Evolutionary conservation across 2,329 filamentous ascomycete species (phyloP), one percentile per base, ranked within the genome.

Genomic region (Cercospora citrullina): DNA sequence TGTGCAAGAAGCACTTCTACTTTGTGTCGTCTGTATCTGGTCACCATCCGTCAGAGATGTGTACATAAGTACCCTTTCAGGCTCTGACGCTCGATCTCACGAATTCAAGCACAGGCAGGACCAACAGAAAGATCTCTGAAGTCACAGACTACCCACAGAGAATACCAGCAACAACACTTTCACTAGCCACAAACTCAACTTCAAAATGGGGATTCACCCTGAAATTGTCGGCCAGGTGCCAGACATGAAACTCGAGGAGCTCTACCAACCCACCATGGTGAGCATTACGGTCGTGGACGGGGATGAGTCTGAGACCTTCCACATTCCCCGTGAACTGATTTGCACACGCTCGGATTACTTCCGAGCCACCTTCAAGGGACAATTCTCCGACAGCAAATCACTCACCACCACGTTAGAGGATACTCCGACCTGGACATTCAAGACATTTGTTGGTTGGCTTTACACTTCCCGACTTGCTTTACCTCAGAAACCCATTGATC

Each of bases 361-460:
- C 42, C 1, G 42, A 8, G 18, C 21, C 16, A n/a, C 48, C 23
- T 63, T 63, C 60, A 53, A n/a, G 10, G 36, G 26, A 7, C 4
- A 4, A 3, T 65, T 65, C 63, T n/a, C 4, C 18, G 63, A 65
- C 8, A 12, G 53, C 5, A n/a, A 5, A 2, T 21, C 60, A 4
- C 23, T 28, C 16, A 23, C 8, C 16, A 42, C 36, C 23, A 28
- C 42, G 39, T 60, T 45, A 21, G 55, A 58, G 4, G 65, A 69
- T 2, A 55, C 58, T 6, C 14, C 51, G 21, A 63, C 58, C 8
- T 67, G 65, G 68, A 31, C 64, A 1, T 65, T 71, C 66, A 33
- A 67, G 57, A 63, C 65, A 2, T 71, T 69, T 45, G 21, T 69
- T 2, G 14, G 28, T 0, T 71, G 69, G 67, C 61, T 71, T n/a